These are phyloP conservation scores for Malus sieversii DNA, from an alignment of 306 rosid genomes.

Conservation along the genomic window DNA sequence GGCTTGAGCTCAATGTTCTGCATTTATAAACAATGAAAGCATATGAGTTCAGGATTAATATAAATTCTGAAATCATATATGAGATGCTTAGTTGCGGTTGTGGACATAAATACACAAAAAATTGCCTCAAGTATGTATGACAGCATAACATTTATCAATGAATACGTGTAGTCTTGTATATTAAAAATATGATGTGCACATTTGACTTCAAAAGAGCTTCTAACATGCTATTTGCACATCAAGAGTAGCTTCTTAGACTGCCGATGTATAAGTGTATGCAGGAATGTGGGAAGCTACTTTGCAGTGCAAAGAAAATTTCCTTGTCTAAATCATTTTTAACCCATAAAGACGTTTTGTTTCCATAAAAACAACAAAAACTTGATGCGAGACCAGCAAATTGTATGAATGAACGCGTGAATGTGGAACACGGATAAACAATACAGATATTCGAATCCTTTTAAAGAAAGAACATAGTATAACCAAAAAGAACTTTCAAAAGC, in stretches of 20 bases:
- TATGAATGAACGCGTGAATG: neutral
- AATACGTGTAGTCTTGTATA: neutral
- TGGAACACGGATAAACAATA: neutral
- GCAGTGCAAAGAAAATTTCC: neutral
- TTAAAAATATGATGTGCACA: no score
- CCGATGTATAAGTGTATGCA: neutral
- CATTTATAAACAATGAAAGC: conserved; percentile 18
- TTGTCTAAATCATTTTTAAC: neutral
- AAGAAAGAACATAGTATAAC: neutral
- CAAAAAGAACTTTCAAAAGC: neutral
- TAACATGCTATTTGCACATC: neutral
- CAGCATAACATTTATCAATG: neutral
- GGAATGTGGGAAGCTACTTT: neutral
- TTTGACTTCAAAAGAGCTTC: neutral
- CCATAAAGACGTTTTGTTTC: neutral
- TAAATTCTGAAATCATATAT: neutral
- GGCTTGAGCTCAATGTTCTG: conserved; percentile 67
- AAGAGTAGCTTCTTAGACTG: neutral
- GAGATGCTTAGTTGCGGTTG: neutral
- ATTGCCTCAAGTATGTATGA: neutral
- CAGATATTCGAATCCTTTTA: neutral
- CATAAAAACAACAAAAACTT: neutral
- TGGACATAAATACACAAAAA: neutral
- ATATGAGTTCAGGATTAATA: neutral
- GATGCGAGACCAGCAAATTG: neutral